Percentiles rank a stretch among this genome's conserved stretches.
Evolutionary conservation across 306 rosid species (phyloP).

Genomic region (Glycine tomentella): DNA sequence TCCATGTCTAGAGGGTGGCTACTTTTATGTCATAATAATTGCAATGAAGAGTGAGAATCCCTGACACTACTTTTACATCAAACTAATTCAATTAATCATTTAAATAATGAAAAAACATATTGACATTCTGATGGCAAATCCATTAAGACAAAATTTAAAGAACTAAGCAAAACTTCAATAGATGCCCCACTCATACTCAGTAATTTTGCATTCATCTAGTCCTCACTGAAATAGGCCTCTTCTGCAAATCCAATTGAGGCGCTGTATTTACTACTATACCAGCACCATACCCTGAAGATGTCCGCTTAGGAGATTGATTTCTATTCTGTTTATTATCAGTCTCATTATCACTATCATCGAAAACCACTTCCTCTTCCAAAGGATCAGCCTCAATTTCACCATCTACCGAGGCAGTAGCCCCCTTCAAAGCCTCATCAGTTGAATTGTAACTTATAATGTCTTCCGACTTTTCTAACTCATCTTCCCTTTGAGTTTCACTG

Average conservation of each 20-base stretch:
- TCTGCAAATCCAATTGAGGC: slow-evolving; percentile 53
- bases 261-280: slow-evolving; percentile 39
- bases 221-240: slow-evolving; percentile 68
- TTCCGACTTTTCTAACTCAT: slow-evolving; percentile 45
- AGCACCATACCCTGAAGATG: slow-evolving; percentile 49
- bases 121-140: background rate
- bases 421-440: slow-evolving; percentile 45
- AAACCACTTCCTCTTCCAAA: slow-evolving; percentile 51
- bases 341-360: slow-evolving; percentile 64
- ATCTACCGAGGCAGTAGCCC: slow-evolving; percentile 23
- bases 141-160: slow-evolving; percentile 32
- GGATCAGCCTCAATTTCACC: slow-evolving; percentile 41
- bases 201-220: slow-evolving; percentile 48
- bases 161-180: slow-evolving; percentile 37
- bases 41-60: slow-evolving; percentile 3
- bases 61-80: background rate
- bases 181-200: slow-evolving; percentile 18
- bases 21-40: background rate
- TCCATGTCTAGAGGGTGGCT: background rate
- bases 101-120: slow-evolving; percentile 14
- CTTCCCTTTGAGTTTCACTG: slow-evolving; percentile 40
- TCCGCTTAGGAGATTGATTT: slow-evolving; percentile 36
- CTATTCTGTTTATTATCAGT: slow-evolving; percentile 39
- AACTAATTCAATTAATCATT: slow-evolving; percentile 24
- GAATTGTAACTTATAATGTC: too few relatives aligned